Conservation (phyloP, 371 early-diverging fungal species). For the Lichtheimia ornata region DNA sequence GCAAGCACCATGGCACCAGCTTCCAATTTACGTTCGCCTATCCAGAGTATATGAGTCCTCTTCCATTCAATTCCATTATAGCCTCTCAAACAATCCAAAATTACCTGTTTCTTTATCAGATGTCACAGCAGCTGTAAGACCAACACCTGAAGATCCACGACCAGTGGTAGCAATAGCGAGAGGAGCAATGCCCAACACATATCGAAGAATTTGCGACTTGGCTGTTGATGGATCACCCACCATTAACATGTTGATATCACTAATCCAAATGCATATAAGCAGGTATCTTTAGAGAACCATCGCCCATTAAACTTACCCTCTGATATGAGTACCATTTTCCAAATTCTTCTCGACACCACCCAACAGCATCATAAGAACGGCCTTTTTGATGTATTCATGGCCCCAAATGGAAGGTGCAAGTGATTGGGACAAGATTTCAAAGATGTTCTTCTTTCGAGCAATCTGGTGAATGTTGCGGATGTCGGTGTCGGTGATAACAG, state of each 20-base stretch:
- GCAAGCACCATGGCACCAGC: slow-evolving; percentile 99
- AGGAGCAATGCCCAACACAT: slow-evolving; percentile 88
- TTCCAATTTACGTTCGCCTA: slow-evolving; percentile 89
- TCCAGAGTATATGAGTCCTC: not conserved
- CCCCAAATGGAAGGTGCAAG: slow-evolving; percentile 98
- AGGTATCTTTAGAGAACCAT: slow-evolving; percentile 21
- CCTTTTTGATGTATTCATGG: slow-evolving; percentile 96
- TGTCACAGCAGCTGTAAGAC: slow-evolving; percentile 96
- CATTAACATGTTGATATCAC: slow-evolving; percentile 95
- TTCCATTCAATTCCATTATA: not conserved
- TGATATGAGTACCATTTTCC: slow-evolving; percentile 92
- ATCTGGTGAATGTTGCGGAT: slow-evolving; percentile 84
- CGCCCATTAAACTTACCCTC: slow-evolving; percentile 65
- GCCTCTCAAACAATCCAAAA: not conserved
- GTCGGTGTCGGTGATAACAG: slow-evolving; percentile 75
- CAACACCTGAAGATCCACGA: slow-evolving; percentile 97
- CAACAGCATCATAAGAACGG: slow-evolving; percentile 90
- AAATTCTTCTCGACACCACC: slow-evolving; percentile 97
- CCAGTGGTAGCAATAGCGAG: slow-evolving; percentile 96
- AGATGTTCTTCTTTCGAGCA: slow-evolving; percentile 69
- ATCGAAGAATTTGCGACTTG: slow-evolving; percentile 93
- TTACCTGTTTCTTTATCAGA: slow-evolving; percentile 79
- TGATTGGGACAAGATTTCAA: slow-evolving; percentile 85
- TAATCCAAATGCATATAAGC: slow-evolving; percentile 10
- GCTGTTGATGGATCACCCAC: slow-evolving; percentile 98